Percentiles rank a stretch among this genome's conserved stretches.
phyloP scores from a whole-genome alignment of 306 rosid genomes.

The Malus domestica region DNA sequence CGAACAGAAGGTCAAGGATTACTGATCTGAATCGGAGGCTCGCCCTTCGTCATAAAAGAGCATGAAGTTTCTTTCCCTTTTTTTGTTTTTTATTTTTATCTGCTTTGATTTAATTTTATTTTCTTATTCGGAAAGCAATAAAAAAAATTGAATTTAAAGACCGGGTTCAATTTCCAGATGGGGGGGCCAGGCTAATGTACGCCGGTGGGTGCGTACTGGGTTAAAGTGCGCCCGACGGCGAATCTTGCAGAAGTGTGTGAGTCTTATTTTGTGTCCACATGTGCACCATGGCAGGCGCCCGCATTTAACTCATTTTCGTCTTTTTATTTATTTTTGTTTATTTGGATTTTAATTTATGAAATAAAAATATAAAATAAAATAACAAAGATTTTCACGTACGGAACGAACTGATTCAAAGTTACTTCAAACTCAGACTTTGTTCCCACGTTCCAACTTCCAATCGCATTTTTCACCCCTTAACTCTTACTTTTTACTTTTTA shows the following conservation, averaged over 20 bases:
- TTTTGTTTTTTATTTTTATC: neutral
- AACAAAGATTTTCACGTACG: neutral
- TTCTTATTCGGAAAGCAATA: neutral
- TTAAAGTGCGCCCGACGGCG: constrained; percentile 28
- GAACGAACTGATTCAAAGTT: neutral
- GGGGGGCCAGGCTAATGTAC: constrained; percentile 30
- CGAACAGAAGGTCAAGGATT: constrained; percentile 20
- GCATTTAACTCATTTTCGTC: neutral
- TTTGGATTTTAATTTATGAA: neutral
- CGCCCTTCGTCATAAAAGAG: constrained; percentile 53
- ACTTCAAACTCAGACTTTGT: neutral
- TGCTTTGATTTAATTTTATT: neutral
- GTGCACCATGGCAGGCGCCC: neutral
- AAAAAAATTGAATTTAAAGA: constrained; percentile 2
- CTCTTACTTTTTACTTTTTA: neutral
- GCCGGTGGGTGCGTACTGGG: constrained; percentile 32
- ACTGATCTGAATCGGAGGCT: constrained; percentile 73
- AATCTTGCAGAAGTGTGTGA: neutral
- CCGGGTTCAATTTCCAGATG: constrained; percentile 21
- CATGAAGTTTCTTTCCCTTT: constrained; percentile 40
- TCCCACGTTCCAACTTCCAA: neutral
- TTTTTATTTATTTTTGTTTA: neutral
- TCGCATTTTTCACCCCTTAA: neutral
- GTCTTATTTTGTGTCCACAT: constrained; percentile 9
- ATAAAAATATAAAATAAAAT: neutral